Base-by-base conservation (phyloP, 345 rosid species). In the Hirschfeldia incana region DNA sequence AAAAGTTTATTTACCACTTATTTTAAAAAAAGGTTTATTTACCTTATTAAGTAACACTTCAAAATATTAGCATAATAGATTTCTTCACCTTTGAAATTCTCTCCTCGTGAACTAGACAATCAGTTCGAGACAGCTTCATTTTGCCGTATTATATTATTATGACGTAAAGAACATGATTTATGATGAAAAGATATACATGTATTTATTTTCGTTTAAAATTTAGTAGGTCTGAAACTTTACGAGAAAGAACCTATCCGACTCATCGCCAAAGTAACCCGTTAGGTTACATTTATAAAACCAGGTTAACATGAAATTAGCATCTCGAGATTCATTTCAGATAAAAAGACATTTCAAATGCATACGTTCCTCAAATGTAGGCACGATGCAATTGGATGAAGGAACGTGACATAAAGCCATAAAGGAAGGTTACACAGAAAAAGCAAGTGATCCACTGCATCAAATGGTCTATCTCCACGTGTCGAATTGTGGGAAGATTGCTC, bases 331-430 rank as follows among this genome's bases (percentile, higher is more conserved):
- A 3, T 30, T 32, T 59, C 13, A 37, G 13, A 28, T 5, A 15
- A 16, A 16, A 51, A 55, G 8, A 27, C 42, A 79, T 16, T 65
- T 59, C 34, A 60, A 79, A 49, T 61, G 11, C 27, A 64, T 53
- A 75, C 70, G 70, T 68, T 68, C 46, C 57, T 65, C 60, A 49
- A 74, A 34, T 74, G 72, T 57, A 70, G 79, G 76, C 72, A 65
- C 65, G 80, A 70, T 65, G 72, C 80, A 58, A 65, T 70, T 70
- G 59, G 73, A 57, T 15, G 16, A 70, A 70, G 51, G 72, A 75
- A 75, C 83, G 78, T 75, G 83, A 75, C 69, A 70, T 65, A 80
- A 79, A 79, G 75, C 28, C 67, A 69, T 64, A 80, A 79, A 79
- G 76, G 26, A 79, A 79, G 76, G 26, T 30, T 73, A 6, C 5